Evolutionary conservation across 129 eudicot species (phyloP).

Genomic region (Flaveria trinervia): DNA sequence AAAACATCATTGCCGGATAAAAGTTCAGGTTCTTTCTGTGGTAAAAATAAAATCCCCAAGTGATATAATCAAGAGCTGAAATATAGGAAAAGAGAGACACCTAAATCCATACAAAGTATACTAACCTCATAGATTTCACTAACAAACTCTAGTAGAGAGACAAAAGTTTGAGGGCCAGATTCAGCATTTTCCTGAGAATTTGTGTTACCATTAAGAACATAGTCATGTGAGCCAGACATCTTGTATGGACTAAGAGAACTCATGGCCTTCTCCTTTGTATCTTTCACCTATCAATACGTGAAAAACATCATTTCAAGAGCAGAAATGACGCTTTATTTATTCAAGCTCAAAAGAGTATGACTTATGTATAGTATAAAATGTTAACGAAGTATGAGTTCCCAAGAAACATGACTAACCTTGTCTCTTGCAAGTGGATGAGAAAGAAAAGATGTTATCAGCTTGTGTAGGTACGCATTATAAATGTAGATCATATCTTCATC

Average conservation of each 20-base stretch:
- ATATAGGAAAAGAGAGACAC: background rate
- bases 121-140: slow-evolving; percentile 93
- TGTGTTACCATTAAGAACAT: slow-evolving; percentile 43
- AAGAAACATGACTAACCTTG: slow-evolving; percentile 61
- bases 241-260: slow-evolving; percentile 66
- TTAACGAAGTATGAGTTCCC: background rate
- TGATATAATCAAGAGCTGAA: slow-evolving; percentile 6
- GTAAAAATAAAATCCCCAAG: slow-evolving; percentile 16
- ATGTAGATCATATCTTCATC: slow-evolving; percentile 94
- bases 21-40: slow-evolving; percentile 93
- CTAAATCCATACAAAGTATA: slow-evolving; percentile 17
- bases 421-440: slow-evolving; percentile 95
- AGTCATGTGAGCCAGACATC: slow-evolving; percentile 51
- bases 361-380: background rate
- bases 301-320: slow-evolving; percentile 5
- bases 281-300: slow-evolving; percentile 66
- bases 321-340: background rate
- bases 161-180: slow-evolving; percentile 57
- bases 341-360: background rate
- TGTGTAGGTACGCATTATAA: slow-evolving; percentile 94
- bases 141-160: slow-evolving; percentile 89
- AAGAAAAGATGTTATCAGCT: slow-evolving; percentile 82
- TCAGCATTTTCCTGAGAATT: slow-evolving; percentile 56
- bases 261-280: slow-evolving; percentile 93
- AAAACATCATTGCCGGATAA: slow-evolving; percentile 87